These are phyloP conservation scores for Pachysandra terminalis DNA, from an alignment of 164 flowering plant species.

Conservation along the genomic window DNA sequence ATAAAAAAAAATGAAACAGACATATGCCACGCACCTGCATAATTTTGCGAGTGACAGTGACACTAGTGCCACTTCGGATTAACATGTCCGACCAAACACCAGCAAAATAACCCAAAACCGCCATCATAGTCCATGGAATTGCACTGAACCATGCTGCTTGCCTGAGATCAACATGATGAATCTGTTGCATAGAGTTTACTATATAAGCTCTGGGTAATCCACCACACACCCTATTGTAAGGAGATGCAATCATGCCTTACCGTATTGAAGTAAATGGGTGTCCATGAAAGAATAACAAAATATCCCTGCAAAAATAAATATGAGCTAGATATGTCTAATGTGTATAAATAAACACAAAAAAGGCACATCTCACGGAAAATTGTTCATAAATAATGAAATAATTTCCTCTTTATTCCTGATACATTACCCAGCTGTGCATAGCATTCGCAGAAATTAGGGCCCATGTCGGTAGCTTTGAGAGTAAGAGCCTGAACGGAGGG, in stretches of 20 bases:
- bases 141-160: slow-evolving; percentile 99
- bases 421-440: slow-evolving; percentile 97
- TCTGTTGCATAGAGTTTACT: slow-evolving; percentile 33
- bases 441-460: slow-evolving; percentile 84
- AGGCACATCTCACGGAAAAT: background rate
- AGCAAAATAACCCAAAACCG: slow-evolving; percentile 72
- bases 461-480: slow-evolving; percentile 85
- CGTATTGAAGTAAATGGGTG: slow-evolving; percentile 90
- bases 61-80: slow-evolving; percentile 60
- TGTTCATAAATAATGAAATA: background rate
- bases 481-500: slow-evolving; percentile 85
- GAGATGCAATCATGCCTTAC: slow-evolving; percentile 37
- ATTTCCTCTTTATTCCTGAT: background rate
- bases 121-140: slow-evolving; percentile 97
- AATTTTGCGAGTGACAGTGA: slow-evolving; percentile 84
- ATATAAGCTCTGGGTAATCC: background rate
- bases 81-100: slow-evolving; percentile 76
- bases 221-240: background rate
- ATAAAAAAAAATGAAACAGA: background rate
- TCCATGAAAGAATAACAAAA: slow-evolving; percentile 93
- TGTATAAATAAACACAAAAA: background rate
- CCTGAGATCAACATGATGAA: slow-evolving; percentile 85
- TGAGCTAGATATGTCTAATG: background rate
- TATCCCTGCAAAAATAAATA: slow-evolving; percentile 63
- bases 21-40: slow-evolving; percentile 76